Conservation (phyloP, 768 basidiomycete genomes). For the Boletales sp. region DNA sequence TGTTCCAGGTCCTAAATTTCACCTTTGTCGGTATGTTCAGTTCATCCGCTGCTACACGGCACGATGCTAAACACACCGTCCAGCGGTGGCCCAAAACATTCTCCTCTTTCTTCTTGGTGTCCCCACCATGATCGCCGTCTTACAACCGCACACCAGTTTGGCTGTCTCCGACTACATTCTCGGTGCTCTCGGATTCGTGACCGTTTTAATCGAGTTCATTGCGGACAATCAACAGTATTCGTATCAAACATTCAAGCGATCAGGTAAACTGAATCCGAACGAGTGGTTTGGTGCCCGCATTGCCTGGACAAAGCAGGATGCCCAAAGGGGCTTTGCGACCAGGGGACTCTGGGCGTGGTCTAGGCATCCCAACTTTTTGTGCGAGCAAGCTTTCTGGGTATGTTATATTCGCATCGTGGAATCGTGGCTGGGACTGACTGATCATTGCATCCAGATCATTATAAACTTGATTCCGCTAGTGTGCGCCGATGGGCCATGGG, state of each 20-base stretch:
- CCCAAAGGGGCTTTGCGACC: constrained; percentile 78
- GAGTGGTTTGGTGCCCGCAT: constrained; percentile 69
- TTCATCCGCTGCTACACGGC: not conserved
- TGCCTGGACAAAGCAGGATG: constrained; percentile 64
- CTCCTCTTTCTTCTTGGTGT: constrained; percentile 71
- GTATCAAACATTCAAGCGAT: constrained; percentile 74
- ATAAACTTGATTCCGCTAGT: constrained; percentile 66
- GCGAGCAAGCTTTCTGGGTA: constrained; percentile 88
- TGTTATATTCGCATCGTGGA: constrained; percentile 19
- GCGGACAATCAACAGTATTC: constrained; percentile 92
- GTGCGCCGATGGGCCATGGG: constrained; percentile 32
- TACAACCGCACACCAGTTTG: constrained; percentile 52
- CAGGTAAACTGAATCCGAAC: constrained; percentile 30
- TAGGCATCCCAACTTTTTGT: constrained; percentile 90
- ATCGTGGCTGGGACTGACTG: not conserved
- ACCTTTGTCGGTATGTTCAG: constrained; percentile 61
- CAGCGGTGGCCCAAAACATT: constrained; percentile 74
- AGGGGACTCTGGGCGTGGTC: constrained; percentile 83
- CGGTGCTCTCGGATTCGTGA: constrained; percentile 50
- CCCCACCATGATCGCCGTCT: constrained; percentile 53
- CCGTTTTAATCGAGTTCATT: constrained; percentile 69
- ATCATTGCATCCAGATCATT: constrained; percentile 46
- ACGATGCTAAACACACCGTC: not conserved
- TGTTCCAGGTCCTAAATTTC: constrained; percentile 59
- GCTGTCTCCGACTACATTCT: constrained; percentile 61